Percentiles rank a stretch among this genome's conserved stretches.
These are phyloP conservation scores for Apiospora pterosperma DNA, from an alignment of 2,329 filamentous ascomycete genomes.

Conservation along the genomic window DNA sequence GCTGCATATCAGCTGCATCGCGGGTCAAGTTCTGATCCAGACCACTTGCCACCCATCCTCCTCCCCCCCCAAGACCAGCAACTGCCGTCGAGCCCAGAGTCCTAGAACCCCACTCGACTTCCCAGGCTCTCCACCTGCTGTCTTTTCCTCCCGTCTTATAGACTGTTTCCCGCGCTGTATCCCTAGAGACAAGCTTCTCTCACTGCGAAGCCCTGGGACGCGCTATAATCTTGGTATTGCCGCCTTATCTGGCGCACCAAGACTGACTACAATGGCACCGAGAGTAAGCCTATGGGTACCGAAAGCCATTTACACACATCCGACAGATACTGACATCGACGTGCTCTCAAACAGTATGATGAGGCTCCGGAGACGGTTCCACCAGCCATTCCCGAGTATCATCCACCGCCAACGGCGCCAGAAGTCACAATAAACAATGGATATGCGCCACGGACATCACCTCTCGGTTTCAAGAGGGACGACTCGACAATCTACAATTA, in stretches of 20 bases:
- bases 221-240: not conserved
- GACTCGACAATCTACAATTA: conserved; percentile 10
- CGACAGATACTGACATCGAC: not conserved
- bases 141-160: not conserved
- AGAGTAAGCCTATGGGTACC: not conserved
- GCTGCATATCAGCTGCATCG: not conserved
- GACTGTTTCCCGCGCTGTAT: not conserved
- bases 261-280: not conserved
- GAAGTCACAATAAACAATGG: conserved; percentile 15
- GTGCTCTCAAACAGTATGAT: conserved; percentile 18
- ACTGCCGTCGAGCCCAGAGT: not conserved
- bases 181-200: not conserved
- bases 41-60: not conserved
- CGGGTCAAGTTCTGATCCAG: not conserved
- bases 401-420: conserved; percentile 22
- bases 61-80: not conserved
- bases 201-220: not conserved
- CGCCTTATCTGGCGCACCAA: not conserved
- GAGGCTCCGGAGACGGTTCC: conserved; percentile 27
- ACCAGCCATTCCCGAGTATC: conserved; percentile 24
- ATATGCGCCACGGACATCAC: conserved; percentile 8
- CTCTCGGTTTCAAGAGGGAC: conserved; percentile 13
- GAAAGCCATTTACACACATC: not conserved
- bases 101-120: not conserved
- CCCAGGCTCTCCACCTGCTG: not conserved